A percentile compares a stretch with the other conserved stretches of the same genome.
These are phyloP conservation scores for Globisporangium nodosum DNA, from an alignment of 352 stramenopile species.

Conservation along the genomic window DNA sequence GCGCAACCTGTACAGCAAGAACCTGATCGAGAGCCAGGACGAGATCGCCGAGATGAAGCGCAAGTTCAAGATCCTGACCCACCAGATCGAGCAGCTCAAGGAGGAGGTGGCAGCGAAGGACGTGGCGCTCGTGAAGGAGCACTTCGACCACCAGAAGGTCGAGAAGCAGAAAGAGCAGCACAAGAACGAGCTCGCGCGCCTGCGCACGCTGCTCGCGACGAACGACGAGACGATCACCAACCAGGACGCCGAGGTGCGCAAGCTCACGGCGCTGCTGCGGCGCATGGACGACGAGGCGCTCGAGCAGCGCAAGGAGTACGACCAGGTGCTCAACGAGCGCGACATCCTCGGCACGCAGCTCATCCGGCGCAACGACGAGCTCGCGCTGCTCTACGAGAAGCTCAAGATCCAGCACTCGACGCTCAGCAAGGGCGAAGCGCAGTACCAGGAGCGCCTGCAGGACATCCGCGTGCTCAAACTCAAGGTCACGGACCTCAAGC, in stretches of 20 bases:
- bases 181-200: slow-evolving; percentile 89
- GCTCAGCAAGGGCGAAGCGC: slow-evolving; percentile 89
- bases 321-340: slow-evolving; percentile 95
- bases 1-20: slow-evolving; percentile 94
- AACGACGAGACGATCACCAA: slow-evolving; percentile 94
- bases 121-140: slow-evolving; percentile 93
- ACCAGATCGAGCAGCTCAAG: slow-evolving; percentile 96
- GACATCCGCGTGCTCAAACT: slow-evolving; percentile 94
- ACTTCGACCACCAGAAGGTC: slow-evolving; percentile 94
- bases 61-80: slow-evolving; percentile 96
- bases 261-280: slow-evolving; percentile 89
- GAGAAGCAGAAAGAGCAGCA: slow-evolving; percentile 94
- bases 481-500: slow-evolving; percentile 92
- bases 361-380: slow-evolving; percentile 95
- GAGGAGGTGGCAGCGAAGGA: slow-evolving; percentile 95
- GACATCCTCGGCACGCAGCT: slow-evolving; percentile 96
- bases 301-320: slow-evolving; percentile 94
- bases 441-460: slow-evolving; percentile 91
- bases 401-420: slow-evolving; percentile 96
- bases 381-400: slow-evolving; percentile 97
- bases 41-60: slow-evolving; percentile 95
- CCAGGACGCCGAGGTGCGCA: slow-evolving; percentile 92
- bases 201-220: slow-evolving; percentile 81
- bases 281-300: slow-evolving; percentile 93
- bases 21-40: slow-evolving; percentile 94